These are phyloP conservation scores for Saccharomycopsis amapae DNA, from an alignment of 805 yeast genomes.

Conservation along the genomic window DNA sequence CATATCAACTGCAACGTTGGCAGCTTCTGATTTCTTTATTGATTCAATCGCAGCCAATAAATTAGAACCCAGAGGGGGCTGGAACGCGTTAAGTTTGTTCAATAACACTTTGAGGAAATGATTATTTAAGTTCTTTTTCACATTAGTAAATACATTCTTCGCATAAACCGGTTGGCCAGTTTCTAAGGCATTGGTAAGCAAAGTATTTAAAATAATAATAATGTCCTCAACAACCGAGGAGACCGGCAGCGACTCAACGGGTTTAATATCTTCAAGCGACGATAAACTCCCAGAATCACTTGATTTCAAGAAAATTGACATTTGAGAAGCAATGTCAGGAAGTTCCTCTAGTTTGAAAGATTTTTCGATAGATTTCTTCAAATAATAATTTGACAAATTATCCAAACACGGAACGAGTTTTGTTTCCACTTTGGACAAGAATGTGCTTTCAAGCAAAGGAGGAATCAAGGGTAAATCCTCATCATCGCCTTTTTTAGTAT, in stretches of 20 bases:
- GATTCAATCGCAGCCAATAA: slow-evolving; percentile 23
- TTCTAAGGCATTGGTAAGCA: slow-evolving; percentile 57
- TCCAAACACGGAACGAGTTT: slow-evolving; percentile 59
- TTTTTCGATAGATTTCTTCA: slow-evolving; percentile 73
- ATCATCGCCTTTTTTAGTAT: neutral
- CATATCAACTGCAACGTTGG: neutral
- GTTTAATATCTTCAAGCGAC: slow-evolving; percentile 17
- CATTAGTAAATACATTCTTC: slow-evolving; percentile 41
- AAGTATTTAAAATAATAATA: slow-evolving; percentile 61
- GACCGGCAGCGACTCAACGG: slow-evolving; percentile 57
- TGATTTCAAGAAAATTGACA: slow-evolving; percentile 1
- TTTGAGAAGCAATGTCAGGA: slow-evolving; percentile 38
- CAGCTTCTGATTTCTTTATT: slow-evolving; percentile 13
- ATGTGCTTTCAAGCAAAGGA: slow-evolving; percentile 46
- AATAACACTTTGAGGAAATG: slow-evolving; percentile 55
- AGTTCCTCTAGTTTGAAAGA: slow-evolving; percentile 74
- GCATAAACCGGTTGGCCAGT: slow-evolving; percentile 59
- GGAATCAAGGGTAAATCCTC: slow-evolving; percentile 38
- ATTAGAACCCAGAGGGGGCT: slow-evolving; percentile 33
- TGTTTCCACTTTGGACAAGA: slow-evolving; percentile 46
- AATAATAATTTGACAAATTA: slow-evolving; percentile 52
- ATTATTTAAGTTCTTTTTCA: slow-evolving; percentile 52
- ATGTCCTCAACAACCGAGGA: slow-evolving; percentile 86
- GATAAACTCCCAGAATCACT: neutral
- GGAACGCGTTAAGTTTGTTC: slow-evolving; percentile 39